A percentile compares a stretch with the other conserved stretches of the same genome.
These are phyloP conservation scores for Beauveria bassiana DNA, from an alignment of 2,329 filamentous ascomycete species.

Conservation along the genomic window DNA sequence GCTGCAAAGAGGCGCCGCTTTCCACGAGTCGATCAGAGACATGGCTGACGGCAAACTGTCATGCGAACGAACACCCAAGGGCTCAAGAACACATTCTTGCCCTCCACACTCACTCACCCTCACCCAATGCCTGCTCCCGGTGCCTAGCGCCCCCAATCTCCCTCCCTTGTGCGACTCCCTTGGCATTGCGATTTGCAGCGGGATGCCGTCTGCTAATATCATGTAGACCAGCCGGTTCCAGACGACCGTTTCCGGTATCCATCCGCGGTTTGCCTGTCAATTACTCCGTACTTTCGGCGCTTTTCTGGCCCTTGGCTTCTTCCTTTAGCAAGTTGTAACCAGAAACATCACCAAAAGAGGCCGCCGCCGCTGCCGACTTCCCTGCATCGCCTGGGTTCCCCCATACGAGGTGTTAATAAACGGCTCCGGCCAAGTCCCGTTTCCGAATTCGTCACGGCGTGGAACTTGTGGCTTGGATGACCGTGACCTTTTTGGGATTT, in stretches of 20 bases:
- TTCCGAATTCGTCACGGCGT: background rate
- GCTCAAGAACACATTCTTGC: background rate
- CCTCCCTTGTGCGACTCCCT: conserved; percentile 5
- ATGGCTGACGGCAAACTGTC: conserved; percentile 11
- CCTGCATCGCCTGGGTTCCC: background rate
- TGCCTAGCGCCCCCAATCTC: conserved; percentile 6
- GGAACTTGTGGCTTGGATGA: background rate
- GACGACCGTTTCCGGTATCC: background rate
- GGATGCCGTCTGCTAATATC: background rate
- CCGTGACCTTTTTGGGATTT: background rate
- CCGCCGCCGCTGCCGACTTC: too few species aligned
- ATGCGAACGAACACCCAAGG: conserved; percentile 3
- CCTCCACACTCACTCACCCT: background rate
- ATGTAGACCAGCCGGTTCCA: background rate
- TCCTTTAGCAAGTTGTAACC: too few species aligned
- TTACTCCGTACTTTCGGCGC: too few species aligned
- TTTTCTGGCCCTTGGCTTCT: too few species aligned
- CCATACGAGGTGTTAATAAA: background rate
- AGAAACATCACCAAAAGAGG: too few species aligned
- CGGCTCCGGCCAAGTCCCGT: background rate
- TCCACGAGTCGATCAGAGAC: conserved; percentile 13
- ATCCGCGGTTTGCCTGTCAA: background rate
- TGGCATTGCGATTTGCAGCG: conserved; percentile 3
- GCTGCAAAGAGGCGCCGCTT: background rate
- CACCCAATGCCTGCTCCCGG: background rate